phyloP scores from a whole-genome alignment of 83 land plant species.

The Picea mariana region DNA sequence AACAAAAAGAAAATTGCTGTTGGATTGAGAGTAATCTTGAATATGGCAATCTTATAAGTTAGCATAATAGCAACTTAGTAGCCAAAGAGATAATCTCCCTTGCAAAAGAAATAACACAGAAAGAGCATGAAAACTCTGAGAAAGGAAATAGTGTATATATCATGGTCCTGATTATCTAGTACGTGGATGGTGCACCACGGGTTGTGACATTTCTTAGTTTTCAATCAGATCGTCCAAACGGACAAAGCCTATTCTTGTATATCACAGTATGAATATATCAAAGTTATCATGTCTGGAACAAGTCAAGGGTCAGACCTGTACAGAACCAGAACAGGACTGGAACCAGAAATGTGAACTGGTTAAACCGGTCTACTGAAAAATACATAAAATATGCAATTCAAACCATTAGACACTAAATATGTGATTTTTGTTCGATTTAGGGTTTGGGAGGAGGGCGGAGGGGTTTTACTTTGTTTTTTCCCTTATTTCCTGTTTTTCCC shows the following conservation, averaged over 20 bases:
- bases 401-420: too few species aligned
- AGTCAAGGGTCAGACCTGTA: too few species aligned
- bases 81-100: neutral
- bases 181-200: neutral
- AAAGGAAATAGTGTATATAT: neutral
- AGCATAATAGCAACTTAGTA: neutral
- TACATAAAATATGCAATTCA: too few species aligned
- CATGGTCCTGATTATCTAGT: too few species aligned
- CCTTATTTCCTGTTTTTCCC: too few species aligned
- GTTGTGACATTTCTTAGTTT: neutral
- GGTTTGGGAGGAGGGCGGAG: too few species aligned
- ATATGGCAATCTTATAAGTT: neutral
- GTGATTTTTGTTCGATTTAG: too few species aligned
- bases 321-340: too few species aligned
- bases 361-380: too few species aligned
- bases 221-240: neutral
- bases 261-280: neutral
- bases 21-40: neutral
- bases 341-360: too few species aligned
- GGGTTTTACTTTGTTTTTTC: too few species aligned
- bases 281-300: too few species aligned
- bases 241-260: neutral
- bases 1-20: neutral
- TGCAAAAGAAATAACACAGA: neutral
- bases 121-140: neutral